A percentile compares a stretch with the other conserved stretches of the same genome.
phyloP scores from a whole-genome alignment of 176 grass and related monocot species.

The Juncus effusus region DNA sequence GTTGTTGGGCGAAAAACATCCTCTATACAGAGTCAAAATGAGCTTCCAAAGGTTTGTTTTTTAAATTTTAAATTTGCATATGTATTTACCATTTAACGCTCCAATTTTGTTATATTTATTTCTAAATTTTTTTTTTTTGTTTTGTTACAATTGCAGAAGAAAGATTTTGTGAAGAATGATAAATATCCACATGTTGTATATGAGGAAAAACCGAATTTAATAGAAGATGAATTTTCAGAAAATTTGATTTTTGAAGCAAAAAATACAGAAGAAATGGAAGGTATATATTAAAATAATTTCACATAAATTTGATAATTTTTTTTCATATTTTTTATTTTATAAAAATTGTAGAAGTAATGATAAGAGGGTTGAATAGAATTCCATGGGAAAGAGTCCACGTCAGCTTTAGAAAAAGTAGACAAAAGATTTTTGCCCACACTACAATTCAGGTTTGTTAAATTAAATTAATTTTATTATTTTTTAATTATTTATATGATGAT shows the following conservation, averaged over 20 bases:
- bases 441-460: conserved; percentile 71
- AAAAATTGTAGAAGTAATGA: conserved; percentile 63
- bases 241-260: conserved; percentile 45
- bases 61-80: conserved; percentile 29
- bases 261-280: conserved; percentile 79
- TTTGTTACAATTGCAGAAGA: conserved; percentile 41
- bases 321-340: neutral
- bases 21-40: conserved; percentile 66
- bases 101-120: neutral
- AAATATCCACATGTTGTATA: conserved; percentile 79
- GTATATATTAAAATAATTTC: conserved; percentile 24
- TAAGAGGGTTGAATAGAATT: conserved; percentile 72
- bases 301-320: neutral
- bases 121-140: conserved; percentile 12
- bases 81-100: neutral
- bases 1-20: conserved; percentile 89
- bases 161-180: conserved; percentile 48
- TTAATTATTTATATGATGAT: conserved; percentile 2
- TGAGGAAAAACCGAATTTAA: conserved; percentile 46
- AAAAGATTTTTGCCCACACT: conserved; percentile 82
- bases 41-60: conserved; percentile 80
- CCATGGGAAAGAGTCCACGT: conserved; percentile 94
- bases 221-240: conserved; percentile 55
- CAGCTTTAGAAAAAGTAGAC: conserved; percentile 77
- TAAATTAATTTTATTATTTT: conserved; percentile 6